Base-by-base conservation (phyloP, 1,139 yeast genomes). In the Blastobotrys aristatus region DNA sequence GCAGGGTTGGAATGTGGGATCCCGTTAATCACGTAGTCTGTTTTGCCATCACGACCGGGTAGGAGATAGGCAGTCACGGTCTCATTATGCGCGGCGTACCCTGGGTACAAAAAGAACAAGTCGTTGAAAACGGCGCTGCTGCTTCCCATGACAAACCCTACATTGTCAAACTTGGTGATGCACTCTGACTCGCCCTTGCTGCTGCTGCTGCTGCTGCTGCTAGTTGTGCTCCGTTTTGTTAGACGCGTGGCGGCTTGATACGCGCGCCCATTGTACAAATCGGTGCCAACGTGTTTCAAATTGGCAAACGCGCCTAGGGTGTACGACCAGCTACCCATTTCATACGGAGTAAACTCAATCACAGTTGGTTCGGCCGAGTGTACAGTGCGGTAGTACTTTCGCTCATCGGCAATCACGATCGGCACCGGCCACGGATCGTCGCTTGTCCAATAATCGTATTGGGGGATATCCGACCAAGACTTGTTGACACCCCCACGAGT, bases 311-410 rank as follows among this genome's bases (percentile, higher is more conserved):
- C 75, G 50, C 76, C 73, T 41, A 87, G 66, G 0, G 85, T 74
- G 35, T 88, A 84, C 62, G 88, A 96, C 94, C 95, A 88, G 29
- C 94, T 82, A 6, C 96, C 96, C 66, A 88, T 64, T 67, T 89
- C 96, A 58, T 70, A 86, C 2, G 97, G 90, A 53, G 78, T 84
- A 58, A 86, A 72, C 66, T 89, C 97, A 53, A 85, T 80, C 14
- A 84, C 74, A 1, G 95, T 83, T 7, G 14, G 94, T 79, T 62
- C 84, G 83, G 41, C 18, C 77, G 79, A 10, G 92, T 14, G 80
- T 74, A 22, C 33, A 20, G 37, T 16, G 11, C 44, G 20, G 36
- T 31, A 26, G 39, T 33, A 26, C 24, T 40, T 47, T 68, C 94
- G 74, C 50, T 92, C 92, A 60, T 81, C 82, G 1, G 95, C 77